Evolutionary conservation across 2,329 filamentous ascomycete species (phyloP).

Genomic region (Phoma sp.): DNA sequence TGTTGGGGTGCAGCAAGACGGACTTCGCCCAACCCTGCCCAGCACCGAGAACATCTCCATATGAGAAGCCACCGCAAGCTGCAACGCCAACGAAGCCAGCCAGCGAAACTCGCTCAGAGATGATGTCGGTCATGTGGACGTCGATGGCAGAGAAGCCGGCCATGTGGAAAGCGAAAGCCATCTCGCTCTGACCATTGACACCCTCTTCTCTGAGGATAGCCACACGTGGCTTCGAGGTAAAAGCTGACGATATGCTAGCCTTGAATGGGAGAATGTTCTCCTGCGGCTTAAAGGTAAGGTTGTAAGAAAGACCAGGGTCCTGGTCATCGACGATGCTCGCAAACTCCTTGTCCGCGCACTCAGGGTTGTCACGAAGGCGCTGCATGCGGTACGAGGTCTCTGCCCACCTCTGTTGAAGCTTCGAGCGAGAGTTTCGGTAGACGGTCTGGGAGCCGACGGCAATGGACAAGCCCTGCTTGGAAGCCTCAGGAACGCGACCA

Average conservation of each 20-base stretch:
- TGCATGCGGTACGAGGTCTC: slow-evolving; percentile 92
- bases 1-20: slow-evolving; percentile 80
- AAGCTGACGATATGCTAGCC: slow-evolving; percentile 65
- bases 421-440: slow-evolving; percentile 70
- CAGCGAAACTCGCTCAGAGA: slow-evolving; percentile 80
- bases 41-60: slow-evolving; percentile 90
- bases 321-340: slow-evolving; percentile 73
- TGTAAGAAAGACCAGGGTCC: slow-evolving; percentile 85
- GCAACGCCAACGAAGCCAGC: slow-evolving; percentile 85
- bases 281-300: slow-evolving; percentile 78
- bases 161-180: slow-evolving; percentile 93
- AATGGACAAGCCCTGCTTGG: slow-evolving; percentile 79
- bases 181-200: slow-evolving; percentile 94
- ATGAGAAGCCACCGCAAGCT: slow-evolving; percentile 96
- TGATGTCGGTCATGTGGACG: slow-evolving; percentile 93
- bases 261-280: slow-evolving; percentile 77
- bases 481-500: slow-evolving; percentile 71
- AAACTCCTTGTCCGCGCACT: slow-evolving; percentile 84
- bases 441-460: slow-evolving; percentile 73
- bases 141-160: slow-evolving; percentile 93
- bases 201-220: slow-evolving; percentile 95
- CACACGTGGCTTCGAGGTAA: slow-evolving; percentile 74
- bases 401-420: slow-evolving; percentile 87
- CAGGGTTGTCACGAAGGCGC: slow-evolving; percentile 84
- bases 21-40: slow-evolving; percentile 96